Base-by-base conservation (phyloP, 1,139 yeast genomes). In the Pichia sp. region DNA sequence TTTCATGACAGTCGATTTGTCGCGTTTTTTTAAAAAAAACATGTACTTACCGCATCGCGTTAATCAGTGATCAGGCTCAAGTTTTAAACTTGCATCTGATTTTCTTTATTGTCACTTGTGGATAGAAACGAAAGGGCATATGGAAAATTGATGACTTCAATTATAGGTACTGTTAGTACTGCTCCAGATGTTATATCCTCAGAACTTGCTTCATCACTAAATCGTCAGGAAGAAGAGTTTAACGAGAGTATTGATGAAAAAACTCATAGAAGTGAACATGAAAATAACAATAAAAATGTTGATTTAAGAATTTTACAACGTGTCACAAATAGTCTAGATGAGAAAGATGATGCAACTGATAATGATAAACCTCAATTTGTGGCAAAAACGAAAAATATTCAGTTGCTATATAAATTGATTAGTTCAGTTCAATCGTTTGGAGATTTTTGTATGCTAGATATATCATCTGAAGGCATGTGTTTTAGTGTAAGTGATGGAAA, bases 261-360 rank as follows among this genome's bases (percentile, higher is more conserved):
- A 32, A 14, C 10, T 9, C 10, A 16, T 14, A 6, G 50, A 55
- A 15, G 54, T 51, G 7, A 64, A 79, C 0, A 62, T 71, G 3
- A 52, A 53, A 0, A 68, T 78, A 13, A 40, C 53, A 11, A 57
- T 59, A 3, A 53, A 50, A 4, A 19, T 30, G 9, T 7, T 30
- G n/a, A n/a, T n/a, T n/a, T n/a, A n/a, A n/a, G n/a, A n/a, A n/a
- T n/a, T n/a, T n/a, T n/a, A n/a, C n/a, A n/a, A n/a, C n/a, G n/a
- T n/a, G n/a, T n/a, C n/a, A n/a, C n/a, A n/a, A n/a, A n/a, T n/a
- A n/a, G n/a, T 9, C 15, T 8, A 7, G 18, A 20, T 21, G 20
- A 6, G 15, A 8, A 20, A 13, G n/a, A 15, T 8, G 18, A 15
- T 5, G 16, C 24, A 13, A 20, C 10, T 25, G 23, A 20, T 31